Evolutionary conservation across 768 basidiomycete genomes (phyloP), one percentile per base, ranked within the genome.

Genomic region (Tylopilus plumbeoviolaceoides): DNA sequence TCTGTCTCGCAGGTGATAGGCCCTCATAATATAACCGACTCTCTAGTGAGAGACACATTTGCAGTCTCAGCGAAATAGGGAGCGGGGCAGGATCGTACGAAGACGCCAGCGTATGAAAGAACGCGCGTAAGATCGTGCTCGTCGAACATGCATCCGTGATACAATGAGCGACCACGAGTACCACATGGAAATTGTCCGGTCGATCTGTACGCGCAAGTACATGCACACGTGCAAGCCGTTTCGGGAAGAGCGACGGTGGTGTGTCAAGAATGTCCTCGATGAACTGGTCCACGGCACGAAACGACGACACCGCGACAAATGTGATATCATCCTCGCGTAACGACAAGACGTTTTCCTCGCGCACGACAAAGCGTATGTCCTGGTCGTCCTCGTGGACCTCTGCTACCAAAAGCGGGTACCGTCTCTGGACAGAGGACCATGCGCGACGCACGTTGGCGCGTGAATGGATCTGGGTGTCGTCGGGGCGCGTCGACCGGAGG

Each of bases 91-190:
- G 43, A 20, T 59, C 54, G 33, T 47, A 48, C 12, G 43, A 45
- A 18, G 55, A 61, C 4, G 46, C 46, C 42, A 83, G 63, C 3
- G 70, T 60, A 35, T 79, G 68, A 27, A 81, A 64, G 54, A 83
- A 78, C 3, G 69, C 66, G 47, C 73, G 73, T 39, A 76, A 48
- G 27, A 81, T 55, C 1, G 73, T 73, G 12, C 65, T 59, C 50
- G 76, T 77, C 15, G 76, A 68, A 48, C 76, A 75, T 18, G 75
- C 78, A 63, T 84, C 80, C 3, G 76, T 73, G 52, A 82, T 78
- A 53, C 66, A 63, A 59, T 84, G 81, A 1, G 78, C 75, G 8
- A 75, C 63, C 40, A 74, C 68, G 44, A 81, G 64, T 20, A 81
- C 46, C 33, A 79, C 55, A 52, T 82, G 76, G 50, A 74, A 69